These are phyloP conservation scores for Termitomyces sp. DNA, from an alignment of 768 basidiomycete genomes.

Conservation along the genomic window DNA sequence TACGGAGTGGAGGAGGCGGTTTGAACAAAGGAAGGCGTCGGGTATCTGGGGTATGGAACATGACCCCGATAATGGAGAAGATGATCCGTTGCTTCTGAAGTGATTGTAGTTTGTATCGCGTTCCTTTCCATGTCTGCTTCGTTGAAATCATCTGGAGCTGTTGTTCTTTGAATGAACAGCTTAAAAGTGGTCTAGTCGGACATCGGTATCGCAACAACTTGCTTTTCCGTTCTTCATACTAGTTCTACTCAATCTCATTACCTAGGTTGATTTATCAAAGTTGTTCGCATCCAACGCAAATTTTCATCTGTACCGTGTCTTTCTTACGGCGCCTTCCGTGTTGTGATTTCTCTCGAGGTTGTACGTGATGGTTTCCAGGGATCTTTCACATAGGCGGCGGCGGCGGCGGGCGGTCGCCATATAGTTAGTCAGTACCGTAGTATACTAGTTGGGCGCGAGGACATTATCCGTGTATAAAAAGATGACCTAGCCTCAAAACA, in stretches of 20 bases:
- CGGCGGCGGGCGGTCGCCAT: not conserved
- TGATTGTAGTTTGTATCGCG: not conserved
- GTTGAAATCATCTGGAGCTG: too few species aligned
- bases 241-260: not conserved
- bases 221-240: not conserved
- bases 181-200: not conserved
- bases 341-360: not conserved
- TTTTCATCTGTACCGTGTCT: not conserved
- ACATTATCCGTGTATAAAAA: not conserved
- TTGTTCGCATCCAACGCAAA: not conserved
- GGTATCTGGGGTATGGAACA: slow-evolving; percentile 12
- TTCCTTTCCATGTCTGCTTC: not conserved
- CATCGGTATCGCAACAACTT: not conserved
- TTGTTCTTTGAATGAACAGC: not conserved
- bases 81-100: slow-evolving; percentile 16
- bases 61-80: slow-evolving; percentile 15
- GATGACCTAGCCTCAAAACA: not conserved
- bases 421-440: not conserved
- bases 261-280: not conserved
- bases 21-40: slow-evolving; percentile 3
- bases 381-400: not conserved
- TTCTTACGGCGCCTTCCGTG: not conserved
- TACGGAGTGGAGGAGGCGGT: slow-evolving; percentile 6
- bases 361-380: not conserved
- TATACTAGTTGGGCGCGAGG: not conserved